Base-by-base conservation (phyloP, 768 basidiomycete genomes). In the Phaeotremella fagi region DNA sequence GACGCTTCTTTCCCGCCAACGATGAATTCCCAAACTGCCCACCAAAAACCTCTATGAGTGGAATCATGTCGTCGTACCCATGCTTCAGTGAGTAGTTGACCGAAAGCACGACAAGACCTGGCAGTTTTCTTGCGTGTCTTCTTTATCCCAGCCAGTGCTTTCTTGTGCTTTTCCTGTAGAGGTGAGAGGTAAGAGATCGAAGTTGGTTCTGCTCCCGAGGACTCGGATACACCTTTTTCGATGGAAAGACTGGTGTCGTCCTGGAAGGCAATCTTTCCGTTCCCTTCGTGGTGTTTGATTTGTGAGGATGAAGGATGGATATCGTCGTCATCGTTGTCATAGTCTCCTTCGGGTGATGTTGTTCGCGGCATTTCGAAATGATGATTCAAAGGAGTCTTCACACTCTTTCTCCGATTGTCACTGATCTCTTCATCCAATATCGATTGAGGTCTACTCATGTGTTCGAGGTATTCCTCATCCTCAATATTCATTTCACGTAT, bases 41-140 rank as follows among this genome's bases (percentile, higher is more conserved):
- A 15, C 50, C 49, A 57, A 31, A 57, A 52, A 2, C 55, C 55
- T 5, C 23, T 22, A 31, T 57, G 37, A 2, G 16, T 15, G 3
- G 49, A 36, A 35, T 57, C 55, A 26, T 52, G 49, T 7, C 55
- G 42, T 11, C 48, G 37, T 9, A 25, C 36, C 49, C 55, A 51
- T 12, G 50, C 33, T 7, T 45, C 43, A 25, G 15, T 31, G 11
- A 57, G 11, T 6, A 48, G 15, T 14, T 50, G 22, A 4, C 50
- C 28, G n/a, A 57, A 31, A 2, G 50, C 20, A 3, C 48, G n/a
- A 25, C 33, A 45, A 9, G 43, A 33, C 26, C 27, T 20, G 4
- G 24, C 24, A 4, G 54, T 50, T 26, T 31, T 37, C 4, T 26
- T 50, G 3, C 42, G 37, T 20, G 12, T 9, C 18, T 12, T 41